Evolutionary conservation across 2,329 filamentous ascomycete genomes (phyloP).

Genomic region (Neopestalotiopsis sp.): DNA sequence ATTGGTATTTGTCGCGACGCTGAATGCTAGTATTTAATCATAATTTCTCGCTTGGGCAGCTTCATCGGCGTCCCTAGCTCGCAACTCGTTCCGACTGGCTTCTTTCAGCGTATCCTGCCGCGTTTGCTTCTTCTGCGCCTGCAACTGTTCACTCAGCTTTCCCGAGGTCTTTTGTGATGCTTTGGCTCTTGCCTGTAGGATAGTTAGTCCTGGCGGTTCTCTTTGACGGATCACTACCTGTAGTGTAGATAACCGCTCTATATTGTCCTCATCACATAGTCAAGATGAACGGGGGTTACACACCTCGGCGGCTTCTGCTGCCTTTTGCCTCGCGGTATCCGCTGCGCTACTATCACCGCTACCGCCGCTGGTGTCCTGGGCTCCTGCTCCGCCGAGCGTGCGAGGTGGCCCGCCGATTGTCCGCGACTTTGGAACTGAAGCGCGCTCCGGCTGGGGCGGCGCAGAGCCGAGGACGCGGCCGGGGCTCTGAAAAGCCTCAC

Average conservation of each 20-base stretch:
- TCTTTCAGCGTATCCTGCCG: constrained; percentile 71
- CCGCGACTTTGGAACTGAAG: constrained; percentile 52
- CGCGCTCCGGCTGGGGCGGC: constrained; percentile 52
- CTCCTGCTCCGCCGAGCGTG: constrained; percentile 64
- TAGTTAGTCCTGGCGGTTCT: background rate
- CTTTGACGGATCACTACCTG: background rate
- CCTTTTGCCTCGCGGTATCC: constrained; percentile 72
- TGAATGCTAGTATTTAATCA: constrained; percentile 47
- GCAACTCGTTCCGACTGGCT: constrained; percentile 69
- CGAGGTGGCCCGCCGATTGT: constrained; percentile 63
- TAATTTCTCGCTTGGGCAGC: constrained; percentile 62
- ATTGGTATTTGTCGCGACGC: background rate
- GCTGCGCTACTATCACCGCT: constrained; percentile 28
- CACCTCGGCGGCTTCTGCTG: constrained; percentile 86
- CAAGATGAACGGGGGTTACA: background rate
- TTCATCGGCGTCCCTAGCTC: constrained; percentile 71
- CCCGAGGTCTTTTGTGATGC: constrained; percentile 63
- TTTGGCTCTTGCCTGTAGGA: constrained; percentile 68
- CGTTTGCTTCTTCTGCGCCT: constrained; percentile 78
- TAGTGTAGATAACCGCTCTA: background rate
- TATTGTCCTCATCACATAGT: background rate
- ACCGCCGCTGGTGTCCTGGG: constrained; percentile 24
- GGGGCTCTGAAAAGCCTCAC: constrained; percentile 72
- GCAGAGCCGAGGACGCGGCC: constrained; percentile 74
- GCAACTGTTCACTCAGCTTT: constrained; percentile 73